phyloP scores from a whole-genome alignment of 306 rosid genomes.

The Gynostemma pentaphyllum region DNA sequence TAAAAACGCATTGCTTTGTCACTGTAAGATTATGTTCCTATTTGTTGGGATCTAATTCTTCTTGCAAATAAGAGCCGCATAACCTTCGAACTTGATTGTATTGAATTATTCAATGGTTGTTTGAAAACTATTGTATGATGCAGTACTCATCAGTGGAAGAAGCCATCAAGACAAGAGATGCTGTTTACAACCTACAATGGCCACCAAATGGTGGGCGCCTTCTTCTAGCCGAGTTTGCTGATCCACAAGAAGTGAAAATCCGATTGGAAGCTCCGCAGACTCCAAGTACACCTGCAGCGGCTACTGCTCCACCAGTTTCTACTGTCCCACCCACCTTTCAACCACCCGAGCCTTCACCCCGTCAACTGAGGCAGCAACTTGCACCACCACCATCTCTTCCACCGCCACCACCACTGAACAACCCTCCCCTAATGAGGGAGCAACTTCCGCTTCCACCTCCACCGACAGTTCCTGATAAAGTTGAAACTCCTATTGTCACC shows the following conservation, averaged over 20 bases:
- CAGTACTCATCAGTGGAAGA: slow-evolving; percentile 78
- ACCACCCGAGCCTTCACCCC: slow-evolving; percentile 33
- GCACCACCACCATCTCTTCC: slow-evolving; percentile 29
- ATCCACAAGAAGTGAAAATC: slow-evolving; percentile 72
- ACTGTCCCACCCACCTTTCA: slow-evolving; percentile 20
- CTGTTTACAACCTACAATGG: slow-evolving; percentile 92
- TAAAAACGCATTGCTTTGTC: slow-evolving; percentile 96
- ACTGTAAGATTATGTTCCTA: slow-evolving; percentile 45
- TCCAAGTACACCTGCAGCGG: slow-evolving; percentile 36
- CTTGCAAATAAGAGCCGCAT: not conserved
- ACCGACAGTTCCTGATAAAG: slow-evolving; percentile 56
- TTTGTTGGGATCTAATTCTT: not conserved
- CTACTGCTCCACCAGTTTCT: slow-evolving; percentile 34
- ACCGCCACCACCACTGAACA: slow-evolving; percentile 45
- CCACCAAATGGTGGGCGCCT: slow-evolving; percentile 94
- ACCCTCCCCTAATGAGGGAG: slow-evolving; percentile 51
- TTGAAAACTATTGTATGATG: slow-evolving; percentile 12
- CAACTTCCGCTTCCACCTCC: slow-evolving; percentile 74
- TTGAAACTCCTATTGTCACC: slow-evolving; percentile 72
- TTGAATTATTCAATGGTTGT: not conserved
- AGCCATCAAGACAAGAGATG: slow-evolving; percentile 77
- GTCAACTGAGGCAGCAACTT: slow-evolving; percentile 20
- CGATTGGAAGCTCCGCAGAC: slow-evolving; percentile 51
- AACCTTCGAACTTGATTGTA: not conserved
- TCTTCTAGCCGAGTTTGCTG: slow-evolving; percentile 73